These are phyloP conservation scores for Hyphodiscus hymeniophilus DNA, from an alignment of 495 filamentous ascomycete genomes.

Conservation along the genomic window DNA sequence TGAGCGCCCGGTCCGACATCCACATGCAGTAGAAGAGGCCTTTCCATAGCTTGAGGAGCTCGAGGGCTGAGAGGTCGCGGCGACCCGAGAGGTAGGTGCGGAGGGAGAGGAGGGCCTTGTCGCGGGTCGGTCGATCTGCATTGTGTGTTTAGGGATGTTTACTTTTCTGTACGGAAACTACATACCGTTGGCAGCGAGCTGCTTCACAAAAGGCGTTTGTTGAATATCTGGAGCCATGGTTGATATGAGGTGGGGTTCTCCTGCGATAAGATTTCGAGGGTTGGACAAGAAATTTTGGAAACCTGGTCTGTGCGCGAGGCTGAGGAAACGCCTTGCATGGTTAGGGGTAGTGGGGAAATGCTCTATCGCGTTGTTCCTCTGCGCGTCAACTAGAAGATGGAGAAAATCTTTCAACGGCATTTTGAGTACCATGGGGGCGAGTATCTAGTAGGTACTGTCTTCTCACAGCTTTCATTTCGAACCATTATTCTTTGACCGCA, in stretches of 20 bases:
- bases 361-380: no score
- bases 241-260: slow-evolving; percentile 1
- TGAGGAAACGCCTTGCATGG: neutral
- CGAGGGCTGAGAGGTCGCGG: slow-evolving; percentile 58
- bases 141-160: no score
- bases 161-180: no score
- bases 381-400: no score
- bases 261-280: slow-evolving; percentile 1
- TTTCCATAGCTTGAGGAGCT: slow-evolving; percentile 91
- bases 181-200: slow-evolving; percentile 74
- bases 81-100: slow-evolving; percentile 66
- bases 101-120: slow-evolving; percentile 71
- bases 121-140: slow-evolving; percentile 72
- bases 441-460: no score
- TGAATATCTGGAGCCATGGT: slow-evolving; percentile 32
- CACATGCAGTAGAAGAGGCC: slow-evolving; percentile 95
- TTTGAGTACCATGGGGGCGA: no score
- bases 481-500: neutral
- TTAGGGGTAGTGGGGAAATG: no score
- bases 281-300: slow-evolving; percentile 2
- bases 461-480: neutral
- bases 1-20: slow-evolving; percentile 83
- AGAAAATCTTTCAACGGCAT: no score
- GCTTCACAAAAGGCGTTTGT: slow-evolving; percentile 63
- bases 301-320: slow-evolving; percentile 8